Percentiles rank a stretch among this genome's conserved stretches.
Evolutionary conservation across 768 basidiomycete genomes (phyloP).

Genomic region (Collybia sordida): DNA sequence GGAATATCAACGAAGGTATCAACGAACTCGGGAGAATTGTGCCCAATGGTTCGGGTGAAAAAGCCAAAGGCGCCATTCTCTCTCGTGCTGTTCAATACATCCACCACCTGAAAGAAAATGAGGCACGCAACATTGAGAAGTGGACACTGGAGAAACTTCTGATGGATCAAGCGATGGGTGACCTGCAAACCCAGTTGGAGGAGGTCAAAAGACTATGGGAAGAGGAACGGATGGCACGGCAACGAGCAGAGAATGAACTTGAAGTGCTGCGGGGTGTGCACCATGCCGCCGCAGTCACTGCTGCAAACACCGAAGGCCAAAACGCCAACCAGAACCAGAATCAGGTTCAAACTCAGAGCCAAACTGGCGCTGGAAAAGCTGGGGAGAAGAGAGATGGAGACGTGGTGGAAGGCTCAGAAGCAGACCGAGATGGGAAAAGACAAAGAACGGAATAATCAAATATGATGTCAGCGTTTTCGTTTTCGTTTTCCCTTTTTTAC

Average conservation of each 20-base stretch:
- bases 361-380: conserved; percentile 4
- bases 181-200: conserved; percentile 79
- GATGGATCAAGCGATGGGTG: conserved; percentile 92
- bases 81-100: conserved; percentile 90
- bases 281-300: conserved; percentile 9
- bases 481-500: background rate
- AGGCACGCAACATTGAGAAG: conserved; percentile 87
- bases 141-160: conserved; percentile 92
- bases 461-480: background rate
- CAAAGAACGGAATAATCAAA: conserved; percentile 38
- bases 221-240: conserved; percentile 62
- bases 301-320: conserved; percentile 8
- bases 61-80: conserved; percentile 88
- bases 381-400: conserved; percentile 15
- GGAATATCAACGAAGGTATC: conserved; percentile 97
- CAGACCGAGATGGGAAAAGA: conserved; percentile 27
- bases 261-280: conserved; percentile 45
- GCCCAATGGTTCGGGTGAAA: conserved; percentile 84
- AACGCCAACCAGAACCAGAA: no score
- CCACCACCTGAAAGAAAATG: conserved; percentile 86
- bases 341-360: background rate
- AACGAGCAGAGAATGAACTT: conserved; percentile 65
- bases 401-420: conserved; percentile 7
- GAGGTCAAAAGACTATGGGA: conserved; percentile 83
- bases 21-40: conserved; percentile 88